Evolutionary conservation across 176 grass and related monocot species (phyloP).

Genomic region (Hyparrhenia diplandra): DNA sequence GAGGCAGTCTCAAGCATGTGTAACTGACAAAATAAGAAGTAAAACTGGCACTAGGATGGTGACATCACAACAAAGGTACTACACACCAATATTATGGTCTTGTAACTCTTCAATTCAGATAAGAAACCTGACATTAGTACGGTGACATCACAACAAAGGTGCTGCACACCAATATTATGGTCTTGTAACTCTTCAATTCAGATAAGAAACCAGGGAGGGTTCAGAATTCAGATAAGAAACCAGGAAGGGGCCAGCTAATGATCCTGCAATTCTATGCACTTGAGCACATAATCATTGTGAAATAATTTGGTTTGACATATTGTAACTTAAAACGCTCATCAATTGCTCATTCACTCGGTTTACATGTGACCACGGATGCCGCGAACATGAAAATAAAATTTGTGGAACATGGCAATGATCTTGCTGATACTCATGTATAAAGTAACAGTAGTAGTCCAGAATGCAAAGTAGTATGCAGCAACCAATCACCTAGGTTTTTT

Average conservation of each 20-base stretch:
- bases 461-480: slow-evolving; percentile 3
- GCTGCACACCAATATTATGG: neutral
- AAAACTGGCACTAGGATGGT: neutral
- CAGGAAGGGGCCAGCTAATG: neutral
- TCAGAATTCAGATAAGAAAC: neutral
- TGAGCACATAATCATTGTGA: neutral
- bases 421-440: neutral
- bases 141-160: slow-evolving; percentile 7
- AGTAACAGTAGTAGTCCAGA: neutral
- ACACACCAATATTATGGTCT: neutral
- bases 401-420: neutral
- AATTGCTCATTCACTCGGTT: neutral
- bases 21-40: neutral
- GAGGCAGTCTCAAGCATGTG: neutral
- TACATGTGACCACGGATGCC: neutral
- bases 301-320: neutral
- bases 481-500: too few species aligned
- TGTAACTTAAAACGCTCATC: neutral
- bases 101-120: neutral
- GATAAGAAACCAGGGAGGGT: neutral
- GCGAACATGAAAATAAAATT: neutral
- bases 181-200: neutral
- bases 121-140: neutral
- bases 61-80: slow-evolving; percentile 9
- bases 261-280: neutral